These are phyloP conservation scores for Trichaptum fuscoviolaceum DNA, from an alignment of 768 basidiomycete genomes.

Conservation along the genomic window DNA sequence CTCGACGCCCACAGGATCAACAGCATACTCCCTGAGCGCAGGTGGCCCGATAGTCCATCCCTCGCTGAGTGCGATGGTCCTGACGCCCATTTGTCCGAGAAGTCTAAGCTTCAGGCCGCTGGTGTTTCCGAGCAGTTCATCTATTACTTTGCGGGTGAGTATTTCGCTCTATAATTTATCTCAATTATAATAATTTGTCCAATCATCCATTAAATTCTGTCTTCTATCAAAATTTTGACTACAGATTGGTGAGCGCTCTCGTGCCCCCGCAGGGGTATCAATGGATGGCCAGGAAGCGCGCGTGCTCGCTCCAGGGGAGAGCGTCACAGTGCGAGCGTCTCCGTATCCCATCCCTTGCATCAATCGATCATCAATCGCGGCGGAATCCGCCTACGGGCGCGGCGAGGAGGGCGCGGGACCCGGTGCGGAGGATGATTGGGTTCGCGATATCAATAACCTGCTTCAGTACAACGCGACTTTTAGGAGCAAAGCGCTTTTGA, in stretches of 20 bases:
- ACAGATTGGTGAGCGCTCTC: slow-evolving; percentile 80
- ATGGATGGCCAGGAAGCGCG: slow-evolving; percentile 91
- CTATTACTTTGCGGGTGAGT: slow-evolving; percentile 67
- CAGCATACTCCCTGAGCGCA: slow-evolving; percentile 92
- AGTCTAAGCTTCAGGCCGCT: slow-evolving; percentile 89
- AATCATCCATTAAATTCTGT: neutral
- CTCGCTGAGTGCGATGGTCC: slow-evolving; percentile 79
- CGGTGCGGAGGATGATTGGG: slow-evolving; percentile 91
- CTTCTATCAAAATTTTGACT: neutral
- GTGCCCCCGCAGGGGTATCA: slow-evolving; percentile 84
- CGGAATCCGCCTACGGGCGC: slow-evolving; percentile 35
- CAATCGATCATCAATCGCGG: slow-evolving; percentile 74
- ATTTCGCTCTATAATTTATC: slow-evolving; percentile 3
- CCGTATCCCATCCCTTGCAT: slow-evolving; percentile 91
- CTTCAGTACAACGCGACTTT: slow-evolving; percentile 95
- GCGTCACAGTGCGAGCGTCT: slow-evolving; percentile 79
- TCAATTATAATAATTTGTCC: slow-evolving; percentile 5
- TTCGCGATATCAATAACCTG: slow-evolving; percentile 92
- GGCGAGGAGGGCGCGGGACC: slow-evolving; percentile 54
- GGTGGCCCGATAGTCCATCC: slow-evolving; percentile 97
- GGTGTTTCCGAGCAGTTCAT: slow-evolving; percentile 79
- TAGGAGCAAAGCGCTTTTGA: slow-evolving; percentile 77
- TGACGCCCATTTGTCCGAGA: slow-evolving; percentile 95
- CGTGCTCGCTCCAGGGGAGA: slow-evolving; percentile 78
- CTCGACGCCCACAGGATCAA: slow-evolving; percentile 94